Evolutionary conservation across 1,139 yeast genomes (phyloP).

Genomic region (Candida tropicalis): DNA sequence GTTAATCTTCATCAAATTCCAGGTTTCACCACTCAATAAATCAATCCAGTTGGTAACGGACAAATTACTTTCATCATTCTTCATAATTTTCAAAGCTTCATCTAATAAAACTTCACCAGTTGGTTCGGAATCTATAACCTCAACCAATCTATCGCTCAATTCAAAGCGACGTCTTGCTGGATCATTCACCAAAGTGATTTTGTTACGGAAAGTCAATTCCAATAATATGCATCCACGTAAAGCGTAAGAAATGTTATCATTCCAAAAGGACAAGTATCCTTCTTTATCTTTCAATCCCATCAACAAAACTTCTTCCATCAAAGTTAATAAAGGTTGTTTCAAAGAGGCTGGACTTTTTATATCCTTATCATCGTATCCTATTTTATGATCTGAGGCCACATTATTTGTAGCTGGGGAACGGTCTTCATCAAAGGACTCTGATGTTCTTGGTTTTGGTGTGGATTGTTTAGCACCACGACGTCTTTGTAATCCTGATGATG

Average conservation of each 20-base stretch:
- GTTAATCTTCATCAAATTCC: slow-evolving; percentile 93
- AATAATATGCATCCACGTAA: slow-evolving; percentile 90
- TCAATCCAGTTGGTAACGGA: slow-evolving; percentile 94
- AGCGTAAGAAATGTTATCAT: slow-evolving; percentile 95
- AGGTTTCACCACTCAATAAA: slow-evolving; percentile 90
- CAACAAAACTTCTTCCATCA: slow-evolving; percentile 94
- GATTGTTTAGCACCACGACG: slow-evolving; percentile 45
- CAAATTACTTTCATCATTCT: slow-evolving; percentile 75
- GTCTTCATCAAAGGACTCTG: slow-evolving; percentile 16
- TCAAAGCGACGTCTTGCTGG: slow-evolving; percentile 93
- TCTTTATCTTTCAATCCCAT: slow-evolving; percentile 94
- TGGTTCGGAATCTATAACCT: slow-evolving; percentile 80
- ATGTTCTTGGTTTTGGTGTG: slow-evolving; percentile 14
- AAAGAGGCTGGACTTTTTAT: slow-evolving; percentile 50
- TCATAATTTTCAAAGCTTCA: slow-evolving; percentile 90
- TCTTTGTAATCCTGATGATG: slow-evolving; percentile 48
- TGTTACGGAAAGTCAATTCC: slow-evolving; percentile 90
- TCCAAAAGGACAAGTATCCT: slow-evolving; percentile 97
- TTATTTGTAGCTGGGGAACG: slow-evolving; percentile 15
- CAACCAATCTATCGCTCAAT: slow-evolving; percentile 81
- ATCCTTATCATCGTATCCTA: slow-evolving; percentile 85
- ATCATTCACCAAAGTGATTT: slow-evolving; percentile 86
- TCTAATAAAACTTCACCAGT: slow-evolving; percentile 96
- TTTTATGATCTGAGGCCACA: slow-evolving; percentile 47
- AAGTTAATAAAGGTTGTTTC: slow-evolving; percentile 70